Percentiles rank a stretch among this genome's conserved stretches.
Conservation (phyloP, 176 grass and related monocot genomes). For the Saccharum officinarum region DNA sequence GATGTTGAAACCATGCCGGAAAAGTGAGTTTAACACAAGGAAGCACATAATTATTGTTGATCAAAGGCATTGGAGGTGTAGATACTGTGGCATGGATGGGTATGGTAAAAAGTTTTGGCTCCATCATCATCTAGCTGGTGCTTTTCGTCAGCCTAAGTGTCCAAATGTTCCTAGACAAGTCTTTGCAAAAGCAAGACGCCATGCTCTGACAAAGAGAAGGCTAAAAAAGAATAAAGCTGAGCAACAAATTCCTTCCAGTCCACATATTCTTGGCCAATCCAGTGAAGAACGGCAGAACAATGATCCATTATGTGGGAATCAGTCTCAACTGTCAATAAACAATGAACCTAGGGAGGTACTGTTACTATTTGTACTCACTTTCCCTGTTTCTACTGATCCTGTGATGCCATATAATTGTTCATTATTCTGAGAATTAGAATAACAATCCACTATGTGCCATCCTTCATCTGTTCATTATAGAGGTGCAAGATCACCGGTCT, state of each 20-base stretch:
- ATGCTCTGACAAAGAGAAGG: constrained; percentile 41
- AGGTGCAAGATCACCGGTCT: neutral
- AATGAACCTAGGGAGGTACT: constrained; percentile 36
- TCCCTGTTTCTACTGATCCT: neutral
- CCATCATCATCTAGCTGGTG: constrained; percentile 46
- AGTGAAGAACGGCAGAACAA: constrained; percentile 15
- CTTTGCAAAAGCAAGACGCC: constrained; percentile 26
- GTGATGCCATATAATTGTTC: neutral
- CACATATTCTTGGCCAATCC: constrained; percentile 28
- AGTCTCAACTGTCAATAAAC: constrained; percentile 15
- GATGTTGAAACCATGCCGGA: constrained; percentile 21
- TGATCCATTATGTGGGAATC: constrained; percentile 5
- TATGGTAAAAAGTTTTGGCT: constrained; percentile 45
- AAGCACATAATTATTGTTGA: constrained; percentile 50
- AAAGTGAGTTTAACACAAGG: constrained; percentile 40
- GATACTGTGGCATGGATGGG: constrained; percentile 49
- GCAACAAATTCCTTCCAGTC: constrained; percentile 1
- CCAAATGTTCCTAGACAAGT: constrained; percentile 45
- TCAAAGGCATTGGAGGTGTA: constrained; percentile 49
- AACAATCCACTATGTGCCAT: neutral
- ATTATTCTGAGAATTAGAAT: constrained; percentile 5
- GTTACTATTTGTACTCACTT: neutral
- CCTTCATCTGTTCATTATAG: neutral
- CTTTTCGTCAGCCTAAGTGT: constrained; percentile 38
- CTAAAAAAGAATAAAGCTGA: constrained; percentile 14